These are phyloP conservation scores for Oxytropis ochrocephala DNA, from an alignment of 306 rosid species.

Conservation along the genomic window DNA sequence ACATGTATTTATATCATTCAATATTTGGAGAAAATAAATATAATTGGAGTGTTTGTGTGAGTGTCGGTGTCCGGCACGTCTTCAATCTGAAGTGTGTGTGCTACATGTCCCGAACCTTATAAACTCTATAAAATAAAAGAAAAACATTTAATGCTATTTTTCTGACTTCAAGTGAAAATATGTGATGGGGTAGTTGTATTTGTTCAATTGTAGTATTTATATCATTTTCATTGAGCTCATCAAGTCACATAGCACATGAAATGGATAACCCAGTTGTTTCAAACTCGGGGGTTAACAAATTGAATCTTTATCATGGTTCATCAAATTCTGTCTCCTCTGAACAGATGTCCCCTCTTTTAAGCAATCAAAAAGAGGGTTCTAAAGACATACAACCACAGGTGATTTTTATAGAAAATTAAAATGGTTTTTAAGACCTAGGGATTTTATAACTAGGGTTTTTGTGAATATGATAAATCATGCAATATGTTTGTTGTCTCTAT, in stretches of 20 bases:
- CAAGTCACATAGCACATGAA: not conserved
- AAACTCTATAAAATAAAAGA: not conserved
- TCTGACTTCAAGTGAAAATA: not conserved
- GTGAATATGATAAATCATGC: not conserved
- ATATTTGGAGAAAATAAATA: too few relatives aligned
- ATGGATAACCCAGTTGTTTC: not conserved
- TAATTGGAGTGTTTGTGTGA: too few relatives aligned
- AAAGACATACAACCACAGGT: conserved; percentile 44
- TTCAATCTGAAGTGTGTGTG: too few relatives aligned
- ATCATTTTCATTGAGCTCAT: not conserved
- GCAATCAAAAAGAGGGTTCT: conserved; percentile 11
- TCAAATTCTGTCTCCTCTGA: not conserved
- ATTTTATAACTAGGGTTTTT: not conserved
- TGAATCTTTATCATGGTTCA: not conserved
- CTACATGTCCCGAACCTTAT: too few relatives aligned
- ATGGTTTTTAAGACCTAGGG: not conserved
- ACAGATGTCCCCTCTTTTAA: conserved; percentile 27
- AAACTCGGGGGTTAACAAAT: not conserved
- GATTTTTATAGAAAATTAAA: not conserved
- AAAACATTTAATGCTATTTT: not conserved
- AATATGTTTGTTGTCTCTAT: not conserved
- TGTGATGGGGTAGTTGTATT: not conserved
- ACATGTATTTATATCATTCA: too few relatives aligned
- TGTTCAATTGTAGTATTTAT: not conserved
- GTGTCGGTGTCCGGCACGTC: too few relatives aligned